Base-by-base conservation (phyloP, 2,329 filamentous ascomycete species). In the Curvularia verruculosa region DNA sequence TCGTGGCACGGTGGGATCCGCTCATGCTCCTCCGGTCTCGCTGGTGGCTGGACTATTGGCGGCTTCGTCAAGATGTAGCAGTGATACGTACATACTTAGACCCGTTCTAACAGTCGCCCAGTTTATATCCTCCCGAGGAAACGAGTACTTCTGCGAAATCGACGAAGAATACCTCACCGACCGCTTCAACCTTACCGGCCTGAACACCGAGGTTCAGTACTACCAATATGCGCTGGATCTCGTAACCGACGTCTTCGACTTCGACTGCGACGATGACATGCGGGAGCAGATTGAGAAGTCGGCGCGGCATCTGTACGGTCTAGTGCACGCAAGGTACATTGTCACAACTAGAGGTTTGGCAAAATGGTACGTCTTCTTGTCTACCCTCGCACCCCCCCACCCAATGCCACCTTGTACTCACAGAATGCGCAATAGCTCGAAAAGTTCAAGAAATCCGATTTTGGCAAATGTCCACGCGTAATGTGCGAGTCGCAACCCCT, bases 91-190 rank as follows among this genome's bases (percentile, higher is more conserved):
- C 15, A n/a, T 3, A 8, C 10, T n/a, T 41, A n/a, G 10, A 23
- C n/a, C 50, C 23, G 43, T 12, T 47, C 65, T 70, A 31, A 70
- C 52, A 28, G 18, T 15, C 9, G 4, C 18, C 3, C 57, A 99
- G 95, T 99, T 99, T 78, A 97, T 98, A 71, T 97, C 94, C 4
- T 96, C 93, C 5, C 87, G 95, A 54, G 95, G 95, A 65, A 98
- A 99, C 79, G 95, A 99, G 77, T 99, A 99, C 80, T 99, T 98
- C 73, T 99, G 95, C 85, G 95, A 99, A 76, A 98, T 99, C 71
- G 95, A 99, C 78, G 95, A 99, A 77, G 95, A 99, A 72, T 99
- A 99, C 78, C 85, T 99, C 45, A 98, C 93, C 49, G 95, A 99
- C 77, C 89, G 95, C 49, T 99, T 99, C 85, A 99, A 99, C 80